A percentile compares a stretch with the other conserved stretches of the same genome.
These are phyloP conservation scores for Smallanthus sonchifolius DNA, from an alignment of 129 eudicot genomes.

Conservation along the genomic window DNA sequence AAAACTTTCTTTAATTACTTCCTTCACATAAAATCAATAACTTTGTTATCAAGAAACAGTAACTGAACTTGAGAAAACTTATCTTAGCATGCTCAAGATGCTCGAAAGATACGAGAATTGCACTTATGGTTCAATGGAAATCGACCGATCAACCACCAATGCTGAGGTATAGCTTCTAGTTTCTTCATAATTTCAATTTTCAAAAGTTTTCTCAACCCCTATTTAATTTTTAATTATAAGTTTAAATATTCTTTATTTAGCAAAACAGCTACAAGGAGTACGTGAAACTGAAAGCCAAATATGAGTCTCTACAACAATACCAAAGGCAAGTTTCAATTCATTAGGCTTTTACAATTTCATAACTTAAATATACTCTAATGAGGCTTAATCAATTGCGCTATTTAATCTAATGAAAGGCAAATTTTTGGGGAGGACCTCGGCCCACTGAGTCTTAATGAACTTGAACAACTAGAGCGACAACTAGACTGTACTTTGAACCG, in stretches of 20 bases:
- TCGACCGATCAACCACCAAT: constrained; percentile 43
- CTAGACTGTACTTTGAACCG: constrained; percentile 64
- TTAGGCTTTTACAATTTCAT: neutral
- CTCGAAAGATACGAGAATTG: constrained; percentile 85
- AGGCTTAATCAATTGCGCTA: neutral
- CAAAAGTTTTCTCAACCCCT: neutral
- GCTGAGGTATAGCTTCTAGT: constrained; percentile 49
- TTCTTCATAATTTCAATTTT: neutral
- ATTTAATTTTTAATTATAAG: neutral
- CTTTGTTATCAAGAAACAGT: constrained; percentile 5
- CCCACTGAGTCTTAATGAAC: constrained; percentile 69
- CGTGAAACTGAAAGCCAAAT: constrained; percentile 52
- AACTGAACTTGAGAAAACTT: neutral
- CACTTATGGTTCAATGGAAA: constrained; percentile 68
- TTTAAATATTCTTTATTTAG: constrained; percentile 16
- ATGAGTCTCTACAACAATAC: constrained; percentile 73
- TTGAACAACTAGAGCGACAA: constrained; percentile 80
- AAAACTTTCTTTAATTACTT: no score
- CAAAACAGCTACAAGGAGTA: constrained; percentile 29
- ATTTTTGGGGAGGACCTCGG: constrained; percentile 82
- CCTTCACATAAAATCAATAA: constrained; percentile 9
- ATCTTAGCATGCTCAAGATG: constrained; percentile 73
- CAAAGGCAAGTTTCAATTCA: constrained; percentile 50
- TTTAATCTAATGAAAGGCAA: constrained; percentile 36
- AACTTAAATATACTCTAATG: neutral